Evolutionary conservation across 306 rosid genomes (phyloP).

Genomic region (Arachis stenosperma): DNA sequence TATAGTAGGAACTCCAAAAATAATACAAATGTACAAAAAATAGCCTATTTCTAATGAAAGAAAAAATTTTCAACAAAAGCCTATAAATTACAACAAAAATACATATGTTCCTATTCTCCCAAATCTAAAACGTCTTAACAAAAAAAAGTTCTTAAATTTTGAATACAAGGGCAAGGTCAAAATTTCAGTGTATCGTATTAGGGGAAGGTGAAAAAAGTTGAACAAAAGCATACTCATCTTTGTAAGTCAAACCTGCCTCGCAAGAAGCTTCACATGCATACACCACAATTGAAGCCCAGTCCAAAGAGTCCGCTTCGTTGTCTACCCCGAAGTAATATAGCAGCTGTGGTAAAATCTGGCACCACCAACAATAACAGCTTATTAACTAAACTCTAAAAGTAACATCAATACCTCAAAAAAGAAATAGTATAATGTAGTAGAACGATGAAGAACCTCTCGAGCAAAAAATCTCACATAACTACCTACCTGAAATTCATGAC

Average conservation of each 20-base stretch:
- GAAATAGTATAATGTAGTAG: no score
- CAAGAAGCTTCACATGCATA: slow-evolving; percentile 76
- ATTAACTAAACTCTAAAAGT: not conserved
- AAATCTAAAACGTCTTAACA: slow-evolving; percentile 47
- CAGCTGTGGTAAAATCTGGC: slow-evolving; percentile 75
- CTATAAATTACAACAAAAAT: slow-evolving; percentile 2
- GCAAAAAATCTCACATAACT: not conserved
- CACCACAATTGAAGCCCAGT: slow-evolving; percentile 71
- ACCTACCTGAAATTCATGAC: slow-evolving; percentile 49
- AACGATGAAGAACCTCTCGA: not conserved
- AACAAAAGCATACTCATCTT: slow-evolving; percentile 72
- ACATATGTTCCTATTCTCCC: no score
- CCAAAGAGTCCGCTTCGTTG: slow-evolving; percentile 63
- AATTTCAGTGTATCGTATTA: not conserved
- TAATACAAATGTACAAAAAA: not conserved
- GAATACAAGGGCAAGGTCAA: not conserved
- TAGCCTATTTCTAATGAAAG: not conserved
- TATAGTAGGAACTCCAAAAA: no score
- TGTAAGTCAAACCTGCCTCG: slow-evolving; percentile 54
- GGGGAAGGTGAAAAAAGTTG: slow-evolving; percentile 55
- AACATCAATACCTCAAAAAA: not conserved
- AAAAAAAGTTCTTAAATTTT: slow-evolving; percentile 49
- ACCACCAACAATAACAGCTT: slow-evolving; percentile 36
- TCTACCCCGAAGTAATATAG: slow-evolving; percentile 63
- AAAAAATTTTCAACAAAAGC: not conserved